Evolutionary conservation across 2,329 filamentous ascomycete species (phyloP), one percentile per base, ranked within the genome.

Genomic region (Arthrobotrys sphaeroides): DNA sequence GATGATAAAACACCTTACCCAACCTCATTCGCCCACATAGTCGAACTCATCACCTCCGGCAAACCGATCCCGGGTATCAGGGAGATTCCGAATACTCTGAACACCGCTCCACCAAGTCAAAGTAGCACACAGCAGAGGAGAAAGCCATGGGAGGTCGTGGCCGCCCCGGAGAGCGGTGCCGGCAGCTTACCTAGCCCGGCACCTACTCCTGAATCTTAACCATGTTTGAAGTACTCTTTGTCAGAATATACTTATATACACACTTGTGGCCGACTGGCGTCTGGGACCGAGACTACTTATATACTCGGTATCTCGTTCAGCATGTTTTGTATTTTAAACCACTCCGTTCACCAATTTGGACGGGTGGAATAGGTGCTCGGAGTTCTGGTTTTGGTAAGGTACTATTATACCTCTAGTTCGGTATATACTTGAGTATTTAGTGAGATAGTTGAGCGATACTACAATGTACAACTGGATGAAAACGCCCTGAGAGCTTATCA

Each of bases 1-100:
- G 66, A 65, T 40, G 83, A 83, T 38, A 85, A 87, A 49, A 90
- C 92, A 38, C 87, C 88, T 0, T 96, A 96, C 79, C 93, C 93
- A 2, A 90, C 89, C 55, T 90, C 89, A 0, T 97, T 97, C 82
- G 90, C 91, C 5, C 89, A 94, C 78, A 93, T 97, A 77, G 90
- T 96, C 66, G 90, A 92, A 80, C 87, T 96, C 65, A 91, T 97
- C 64, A 91, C 92, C 22, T 90, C 89, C 26, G 93, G 93, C 62
- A 89, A 92, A 79, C 90, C 91, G 0, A 90, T 97, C 45, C 93
- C 93, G 0, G 94, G 94, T 0, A 96, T 97, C 80, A 89, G 90
- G 78, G 88, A 96, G 77, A 94, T 97, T 62, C 93, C 94, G 3
- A 88, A 92, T 78, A 95, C 90, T 0, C 85, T 97, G 3, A 85